These are phyloP conservation scores for Tolypocladium pustulatum DNA, from an alignment of 2,329 filamentous ascomycete species.

Conservation along the genomic window DNA sequence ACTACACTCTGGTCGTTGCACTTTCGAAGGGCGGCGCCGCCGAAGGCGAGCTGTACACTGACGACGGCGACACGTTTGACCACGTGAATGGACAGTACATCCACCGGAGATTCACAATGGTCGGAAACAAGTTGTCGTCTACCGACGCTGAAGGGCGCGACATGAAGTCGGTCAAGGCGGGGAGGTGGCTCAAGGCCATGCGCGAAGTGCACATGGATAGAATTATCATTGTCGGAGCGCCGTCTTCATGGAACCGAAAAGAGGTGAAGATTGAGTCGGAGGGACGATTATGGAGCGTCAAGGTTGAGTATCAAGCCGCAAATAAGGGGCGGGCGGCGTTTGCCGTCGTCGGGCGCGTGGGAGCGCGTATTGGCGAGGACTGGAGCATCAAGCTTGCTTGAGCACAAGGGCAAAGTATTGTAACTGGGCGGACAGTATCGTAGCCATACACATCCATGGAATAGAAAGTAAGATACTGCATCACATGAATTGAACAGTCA, in stretches of 20 bases:
- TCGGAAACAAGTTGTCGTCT: constrained; percentile 51
- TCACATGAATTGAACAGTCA: background rate
- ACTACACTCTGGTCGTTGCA: constrained; percentile 77
- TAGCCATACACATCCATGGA: background rate
- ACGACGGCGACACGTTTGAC: constrained; percentile 90
- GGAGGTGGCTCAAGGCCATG: constrained; percentile 72
- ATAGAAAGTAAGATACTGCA: background rate
- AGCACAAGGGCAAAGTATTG: background rate
- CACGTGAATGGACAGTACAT: constrained; percentile 80
- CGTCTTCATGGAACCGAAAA: constrained; percentile 57
- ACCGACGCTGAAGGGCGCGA: constrained; percentile 51
- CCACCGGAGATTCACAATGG: constrained; percentile 67
- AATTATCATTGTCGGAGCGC: constrained; percentile 73
- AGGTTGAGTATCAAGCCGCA: constrained; percentile 49
- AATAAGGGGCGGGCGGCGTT: constrained; percentile 37
- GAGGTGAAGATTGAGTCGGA: constrained; percentile 46
- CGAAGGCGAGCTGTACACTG: constrained; percentile 75
- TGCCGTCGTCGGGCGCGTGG: constrained; percentile 41
- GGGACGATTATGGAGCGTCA: constrained; percentile 42
- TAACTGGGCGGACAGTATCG: background rate
- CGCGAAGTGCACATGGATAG: constrained; percentile 69
- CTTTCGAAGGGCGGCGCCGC: constrained; percentile 53
- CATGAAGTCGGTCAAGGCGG: constrained; percentile 43
- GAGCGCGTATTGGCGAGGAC: constrained; percentile 40
- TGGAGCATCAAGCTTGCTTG: constrained; percentile 33